Percentiles rank a stretch among this genome's conserved stretches.
These are phyloP conservation scores for Calonectria henricotiae DNA, from an alignment of 2,329 filamentous ascomycete species.

Conservation along the genomic window DNA sequence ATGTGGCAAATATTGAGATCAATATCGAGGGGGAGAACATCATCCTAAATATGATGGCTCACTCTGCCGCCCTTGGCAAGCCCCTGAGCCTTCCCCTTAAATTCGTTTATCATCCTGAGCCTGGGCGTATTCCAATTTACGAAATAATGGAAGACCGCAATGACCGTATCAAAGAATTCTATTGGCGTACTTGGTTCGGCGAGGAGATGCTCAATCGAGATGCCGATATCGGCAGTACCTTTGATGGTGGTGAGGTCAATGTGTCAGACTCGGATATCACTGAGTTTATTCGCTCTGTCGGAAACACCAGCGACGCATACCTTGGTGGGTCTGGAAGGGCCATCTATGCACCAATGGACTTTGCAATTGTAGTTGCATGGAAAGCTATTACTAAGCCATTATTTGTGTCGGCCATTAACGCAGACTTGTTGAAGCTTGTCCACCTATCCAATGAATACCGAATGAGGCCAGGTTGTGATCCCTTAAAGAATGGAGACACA, in stretches of 20 bases:
- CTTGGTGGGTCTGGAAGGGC: not conserved
- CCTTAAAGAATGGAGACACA: not conserved
- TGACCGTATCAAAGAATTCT: not conserved
- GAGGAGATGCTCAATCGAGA: not conserved
- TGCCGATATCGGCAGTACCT: not conserved
- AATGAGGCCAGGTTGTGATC: not conserved
- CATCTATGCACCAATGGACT: not conserved
- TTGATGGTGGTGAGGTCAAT: not conserved
- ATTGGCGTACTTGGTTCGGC: slow-evolving; percentile 5
- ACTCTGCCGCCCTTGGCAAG: not conserved
- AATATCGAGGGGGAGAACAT: not conserved
- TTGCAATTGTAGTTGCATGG: not conserved
- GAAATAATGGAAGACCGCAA: not conserved
- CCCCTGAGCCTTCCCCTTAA: not conserved
- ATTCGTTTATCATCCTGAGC: not conserved
- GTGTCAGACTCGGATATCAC: not conserved
- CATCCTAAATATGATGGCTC: not conserved
- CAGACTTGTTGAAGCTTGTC: not conserved
- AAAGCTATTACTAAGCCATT: not conserved
- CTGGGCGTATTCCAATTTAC: not conserved
- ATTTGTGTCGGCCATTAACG: not conserved
- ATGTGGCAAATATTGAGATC: not conserved
- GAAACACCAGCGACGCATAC: not conserved
- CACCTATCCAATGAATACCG: not conserved
- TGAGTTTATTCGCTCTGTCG: not conserved